A percentile compares a stretch with the other conserved stretches of the same genome.
Conservation (phyloP, 805 yeast species). For the Candida ovalis region DNA sequence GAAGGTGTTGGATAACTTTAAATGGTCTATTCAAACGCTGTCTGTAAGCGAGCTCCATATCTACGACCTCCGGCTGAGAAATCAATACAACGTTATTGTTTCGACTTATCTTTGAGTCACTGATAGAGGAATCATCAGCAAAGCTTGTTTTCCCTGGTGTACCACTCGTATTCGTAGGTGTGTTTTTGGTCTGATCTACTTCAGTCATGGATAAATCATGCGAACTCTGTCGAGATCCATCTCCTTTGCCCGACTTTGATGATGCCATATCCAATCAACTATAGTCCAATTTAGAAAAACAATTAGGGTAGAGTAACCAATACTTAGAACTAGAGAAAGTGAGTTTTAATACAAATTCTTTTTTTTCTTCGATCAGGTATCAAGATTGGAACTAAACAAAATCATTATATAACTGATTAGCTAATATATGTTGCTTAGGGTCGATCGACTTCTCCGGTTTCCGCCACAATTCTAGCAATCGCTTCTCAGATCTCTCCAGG, state of each 20-base stretch:
- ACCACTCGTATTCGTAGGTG: neutral
- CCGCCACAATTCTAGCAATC: too few relatives aligned
- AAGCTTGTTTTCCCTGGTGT: neutral
- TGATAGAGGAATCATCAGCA: neutral
- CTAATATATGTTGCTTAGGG: too few relatives aligned
- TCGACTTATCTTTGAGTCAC: slow-evolving; percentile 18
- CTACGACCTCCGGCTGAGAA: slow-evolving; percentile 28
- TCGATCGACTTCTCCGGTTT: too few relatives aligned
- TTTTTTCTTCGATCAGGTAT: too few relatives aligned
- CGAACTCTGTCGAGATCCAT: neutral
- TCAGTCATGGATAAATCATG: neutral
- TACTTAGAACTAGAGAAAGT: too few relatives aligned
- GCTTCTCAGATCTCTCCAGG: too few relatives aligned
- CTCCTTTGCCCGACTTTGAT: neutral
- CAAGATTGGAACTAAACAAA: too few relatives aligned
- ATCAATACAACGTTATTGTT: slow-evolving; percentile 25
- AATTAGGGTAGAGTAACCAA: neutral
- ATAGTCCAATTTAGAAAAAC: neutral
- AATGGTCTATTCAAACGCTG: slow-evolving; percentile 50
- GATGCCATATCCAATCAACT: neutral
- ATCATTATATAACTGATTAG: too few relatives aligned
- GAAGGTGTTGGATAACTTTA: slow-evolving; percentile 60
- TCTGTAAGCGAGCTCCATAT: slow-evolving; percentile 26
- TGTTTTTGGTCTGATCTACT: neutral
- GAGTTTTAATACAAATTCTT: too few relatives aligned